These are phyloP conservation scores for Ganoderma leucocontextum DNA, from an alignment of 1,284 basidiomycete genomes.

Conservation along the genomic window DNA sequence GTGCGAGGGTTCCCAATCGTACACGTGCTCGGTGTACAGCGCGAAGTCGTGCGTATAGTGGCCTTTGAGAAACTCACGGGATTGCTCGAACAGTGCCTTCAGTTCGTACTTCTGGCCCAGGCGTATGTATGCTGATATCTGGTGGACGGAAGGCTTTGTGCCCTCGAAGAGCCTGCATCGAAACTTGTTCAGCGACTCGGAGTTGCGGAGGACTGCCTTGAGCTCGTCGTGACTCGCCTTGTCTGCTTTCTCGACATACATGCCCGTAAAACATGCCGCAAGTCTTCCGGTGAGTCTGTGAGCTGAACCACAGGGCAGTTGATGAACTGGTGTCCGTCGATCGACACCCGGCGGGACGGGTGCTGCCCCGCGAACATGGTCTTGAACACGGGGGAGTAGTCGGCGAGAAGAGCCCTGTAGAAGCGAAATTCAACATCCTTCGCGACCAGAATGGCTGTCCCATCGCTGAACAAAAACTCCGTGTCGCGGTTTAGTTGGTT, in stretches of 20 bases:
- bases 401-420: slow-evolving; percentile 43
- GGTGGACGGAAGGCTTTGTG: not conserved
- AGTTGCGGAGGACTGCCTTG: not conserved
- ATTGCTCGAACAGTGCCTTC: not conserved
- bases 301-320: slow-evolving; percentile 17
- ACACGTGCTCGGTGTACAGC: no score
- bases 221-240: not conserved
- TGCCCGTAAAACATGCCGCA: slow-evolving; percentile 10
- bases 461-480: slow-evolving; percentile 5
- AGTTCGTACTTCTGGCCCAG: not conserved
- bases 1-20: not conserved
- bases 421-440: not conserved
- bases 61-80: not conserved
- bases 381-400: slow-evolving; percentile 73
- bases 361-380: slow-evolving; percentile 24
- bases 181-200: not conserved
- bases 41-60: not conserved
- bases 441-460: not conserved
- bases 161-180: not conserved
- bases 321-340: not conserved
- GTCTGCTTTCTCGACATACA: not conserved
- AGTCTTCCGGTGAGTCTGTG: slow-evolving; percentile 14
- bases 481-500: not conserved
- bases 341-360: not conserved
- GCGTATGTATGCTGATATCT: not conserved